Base-by-base conservation (phyloP, 441 rosid genomes). In the Syzygium syzygioides region DNA sequence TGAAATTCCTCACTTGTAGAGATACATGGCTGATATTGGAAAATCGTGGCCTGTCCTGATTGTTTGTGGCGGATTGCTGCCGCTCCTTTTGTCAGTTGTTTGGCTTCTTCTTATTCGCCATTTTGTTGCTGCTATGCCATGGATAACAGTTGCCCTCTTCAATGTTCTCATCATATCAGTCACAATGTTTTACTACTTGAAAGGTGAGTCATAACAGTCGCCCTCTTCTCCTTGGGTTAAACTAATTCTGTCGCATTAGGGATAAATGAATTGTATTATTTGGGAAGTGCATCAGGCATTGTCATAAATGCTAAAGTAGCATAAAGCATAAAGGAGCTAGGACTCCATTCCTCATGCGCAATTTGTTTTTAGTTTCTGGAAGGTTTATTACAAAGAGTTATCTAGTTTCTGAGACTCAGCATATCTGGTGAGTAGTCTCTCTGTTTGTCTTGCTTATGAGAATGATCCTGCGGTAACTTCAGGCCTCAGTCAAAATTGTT, bases 91-190 rank as follows among this genome's bases (percentile, higher is more conserved):
- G 86, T 97, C 99, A 87, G 93, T 98, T 71, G 92, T 98, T 85
- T 98, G 99, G 99, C 93, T 98, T 87, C 94, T 98, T 88, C 92
- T 98, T 93, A 95, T 98, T 91, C 94, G 99, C 26, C 96, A 97
- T 92, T 97, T 98, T 92, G 99, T 98, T 86, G 93, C 95, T 60
- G 99, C 98, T 87, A 98, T 98, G 99, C 99, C 99, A 15, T 98
- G 99, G 99, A 95, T 98, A 88, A 98, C 99, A 10, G 97, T 98
- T 87, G 94, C 94, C 85, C 89, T 98, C 87, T 96, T 97, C 91
- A 97, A 98, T 91, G 57, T 98, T 88, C 98, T 98, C 87, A 92
- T 98, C 66, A 90, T 97, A 88, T 93, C 96, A 2, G 99, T 98
- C 79, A 97, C 99, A n/a, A 91, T 98, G 93, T 94, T 95, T 91